phyloP scores from a whole-genome alignment of 2,329 filamentous ascomycete genomes.

The Exophiala alcalophila region DNA sequence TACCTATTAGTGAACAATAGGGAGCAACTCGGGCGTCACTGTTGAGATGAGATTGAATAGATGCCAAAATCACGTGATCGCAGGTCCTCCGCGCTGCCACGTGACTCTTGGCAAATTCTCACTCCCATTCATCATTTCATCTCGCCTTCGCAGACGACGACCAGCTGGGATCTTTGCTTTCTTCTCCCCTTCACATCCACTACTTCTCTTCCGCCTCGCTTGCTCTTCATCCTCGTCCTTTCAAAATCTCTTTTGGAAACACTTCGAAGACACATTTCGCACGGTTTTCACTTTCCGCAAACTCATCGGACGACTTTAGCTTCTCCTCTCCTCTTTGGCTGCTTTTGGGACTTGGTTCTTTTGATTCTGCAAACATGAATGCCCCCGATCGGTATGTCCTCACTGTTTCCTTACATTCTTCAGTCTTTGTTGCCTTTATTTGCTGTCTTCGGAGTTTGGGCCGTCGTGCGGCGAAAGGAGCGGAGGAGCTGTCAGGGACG shows the following conservation, averaged over 20 bases:
- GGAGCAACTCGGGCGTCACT: no score
- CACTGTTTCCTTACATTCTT: not conserved
- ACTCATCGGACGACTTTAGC: not conserved
- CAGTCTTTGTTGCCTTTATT: not conserved
- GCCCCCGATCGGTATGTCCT: conserved; percentile 29
- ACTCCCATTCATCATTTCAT: no score
- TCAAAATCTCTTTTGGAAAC: not conserved
- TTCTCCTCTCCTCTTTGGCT: not conserved
- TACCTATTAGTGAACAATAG: no score
- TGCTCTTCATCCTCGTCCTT: not conserved
- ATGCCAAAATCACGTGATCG: no score
- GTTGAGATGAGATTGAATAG: no score
- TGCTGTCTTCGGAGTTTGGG: not conserved
- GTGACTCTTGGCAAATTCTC: no score
- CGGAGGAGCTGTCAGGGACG: not conserved
- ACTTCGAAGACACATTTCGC: no score
- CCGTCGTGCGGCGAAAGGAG: not conserved
- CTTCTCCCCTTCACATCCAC: not conserved
- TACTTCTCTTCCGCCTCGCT: not conserved
- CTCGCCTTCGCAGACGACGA: no score
- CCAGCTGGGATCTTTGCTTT: not conserved
- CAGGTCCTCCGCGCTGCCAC: no score
- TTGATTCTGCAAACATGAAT: conserved; percentile 21
- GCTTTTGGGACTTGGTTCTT: conserved; percentile 3
- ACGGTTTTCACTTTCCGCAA: not conserved